phyloP scores from a whole-genome alignment of 345 rosid genomes.

The Triadica sebifera region DNA sequence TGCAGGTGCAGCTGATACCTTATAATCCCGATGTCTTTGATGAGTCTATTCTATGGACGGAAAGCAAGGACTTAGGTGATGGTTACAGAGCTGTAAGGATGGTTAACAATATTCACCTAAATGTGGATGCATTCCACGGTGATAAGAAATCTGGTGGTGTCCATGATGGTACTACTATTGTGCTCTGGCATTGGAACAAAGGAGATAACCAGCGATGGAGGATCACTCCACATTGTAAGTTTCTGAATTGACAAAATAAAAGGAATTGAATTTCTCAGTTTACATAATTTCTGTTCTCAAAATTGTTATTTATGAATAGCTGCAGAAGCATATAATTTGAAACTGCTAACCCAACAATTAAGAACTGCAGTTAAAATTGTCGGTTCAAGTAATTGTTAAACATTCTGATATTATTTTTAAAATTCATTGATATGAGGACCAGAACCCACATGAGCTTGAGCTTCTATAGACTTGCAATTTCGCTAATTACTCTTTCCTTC shows the following conservation, averaged over 20 bases:
- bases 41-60: slow-evolving; percentile 67
- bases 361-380: background rate
- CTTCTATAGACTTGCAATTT: background rate
- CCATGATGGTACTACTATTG: slow-evolving; percentile 64
- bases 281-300: background rate
- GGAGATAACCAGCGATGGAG: slow-evolving; percentile 93
- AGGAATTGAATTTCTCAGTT: background rate
- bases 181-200: slow-evolving; percentile 78
- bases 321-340: background rate
- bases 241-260: slow-evolving; percentile 9
- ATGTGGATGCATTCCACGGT: slow-evolving; percentile 79
- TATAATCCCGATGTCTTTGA: slow-evolving; percentile 62
- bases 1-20: slow-evolving; percentile 62
- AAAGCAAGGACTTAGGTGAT: slow-evolving; percentile 53
- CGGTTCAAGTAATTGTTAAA: background rate
- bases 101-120: slow-evolving; percentile 64
- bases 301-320: background rate
- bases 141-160: slow-evolving; percentile 70
- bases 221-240: slow-evolving; percentile 67
- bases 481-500: background rate
- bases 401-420: background rate
- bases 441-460: background rate
- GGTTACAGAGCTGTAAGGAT: slow-evolving; percentile 57
- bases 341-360: background rate
- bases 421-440: background rate